Conservation (phyloP, 768 basidiomycete species). For the Crepidotus variabilis region DNA sequence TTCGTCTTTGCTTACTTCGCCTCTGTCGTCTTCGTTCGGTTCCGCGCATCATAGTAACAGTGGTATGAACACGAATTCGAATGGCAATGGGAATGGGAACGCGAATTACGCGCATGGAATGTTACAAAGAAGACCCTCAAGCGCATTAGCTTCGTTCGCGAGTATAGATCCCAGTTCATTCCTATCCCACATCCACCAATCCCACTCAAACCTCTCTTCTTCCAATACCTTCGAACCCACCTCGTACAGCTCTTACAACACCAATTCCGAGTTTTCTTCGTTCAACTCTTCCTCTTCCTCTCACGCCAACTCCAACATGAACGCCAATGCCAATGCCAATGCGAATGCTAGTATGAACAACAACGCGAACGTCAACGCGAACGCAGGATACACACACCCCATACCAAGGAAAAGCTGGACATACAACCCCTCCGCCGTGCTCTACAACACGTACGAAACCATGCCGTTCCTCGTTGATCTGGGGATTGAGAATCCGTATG, state of each 20-base stretch:
- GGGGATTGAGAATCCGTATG: not conserved
- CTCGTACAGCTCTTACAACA: not conserved
- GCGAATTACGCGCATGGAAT: not conserved
- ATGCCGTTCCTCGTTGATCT: not conserved
- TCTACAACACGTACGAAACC: not conserved
- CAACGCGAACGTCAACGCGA: constrained; percentile 3
- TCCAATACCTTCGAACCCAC: not conserved
- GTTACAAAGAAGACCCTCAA: constrained; percentile 8
- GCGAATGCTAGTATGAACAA: constrained; percentile 5
- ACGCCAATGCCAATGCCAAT: not conserved
- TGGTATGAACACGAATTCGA: too few relatives aligned
- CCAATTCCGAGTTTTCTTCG: too few relatives aligned
- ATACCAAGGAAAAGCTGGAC: constrained; percentile 2
- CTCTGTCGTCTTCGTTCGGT: too few relatives aligned
- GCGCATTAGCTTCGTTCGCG: too few relatives aligned
- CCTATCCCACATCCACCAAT: constrained; percentile 4
- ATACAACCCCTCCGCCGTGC: not conserved
- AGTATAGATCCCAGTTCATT: too few relatives aligned
- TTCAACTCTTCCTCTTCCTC: constrained; percentile 4
- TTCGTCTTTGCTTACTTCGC: too few relatives aligned
- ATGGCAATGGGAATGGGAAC: too few relatives aligned
- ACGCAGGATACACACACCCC: too few relatives aligned
- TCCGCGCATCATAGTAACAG: too few relatives aligned
- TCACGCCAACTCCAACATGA: not conserved
- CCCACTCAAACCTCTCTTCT: constrained; percentile 1